Conservation (phyloP, 2,329 filamentous ascomycete species). For the Colletotrichum neosansevieriae region DNA sequence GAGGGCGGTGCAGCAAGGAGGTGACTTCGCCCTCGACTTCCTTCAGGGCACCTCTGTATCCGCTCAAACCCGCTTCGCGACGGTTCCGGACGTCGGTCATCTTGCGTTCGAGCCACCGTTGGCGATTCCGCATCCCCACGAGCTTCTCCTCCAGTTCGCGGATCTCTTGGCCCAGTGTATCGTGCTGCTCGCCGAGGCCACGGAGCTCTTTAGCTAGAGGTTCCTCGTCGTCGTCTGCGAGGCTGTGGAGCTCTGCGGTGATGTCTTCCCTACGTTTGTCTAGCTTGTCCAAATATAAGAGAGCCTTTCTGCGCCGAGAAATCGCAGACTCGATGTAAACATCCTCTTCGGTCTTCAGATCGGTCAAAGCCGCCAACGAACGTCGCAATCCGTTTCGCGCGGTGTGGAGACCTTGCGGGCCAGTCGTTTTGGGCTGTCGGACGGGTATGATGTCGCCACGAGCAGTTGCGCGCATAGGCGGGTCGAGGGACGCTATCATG, state of each 20-base stretch:
- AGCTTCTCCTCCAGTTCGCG: constrained; percentile 74
- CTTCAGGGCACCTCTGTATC: constrained; percentile 75
- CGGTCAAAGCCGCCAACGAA: constrained; percentile 72
- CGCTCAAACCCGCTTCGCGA: constrained; percentile 77
- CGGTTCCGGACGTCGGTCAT: constrained; percentile 74
- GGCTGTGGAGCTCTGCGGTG: constrained; percentile 61
- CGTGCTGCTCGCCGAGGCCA: constrained; percentile 67
- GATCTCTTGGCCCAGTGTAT: constrained; percentile 71
- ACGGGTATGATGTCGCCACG: constrained; percentile 69
- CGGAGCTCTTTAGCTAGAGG: constrained; percentile 72
- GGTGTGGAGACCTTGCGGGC: constrained; percentile 67
- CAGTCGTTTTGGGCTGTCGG: constrained; percentile 64
- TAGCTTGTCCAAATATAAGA: constrained; percentile 68
- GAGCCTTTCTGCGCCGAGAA: constrained; percentile 65
- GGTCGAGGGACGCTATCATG: constrained; percentile 57
- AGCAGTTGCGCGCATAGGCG: constrained; percentile 51
- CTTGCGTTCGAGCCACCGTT: constrained; percentile 68
- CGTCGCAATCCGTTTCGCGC: constrained; percentile 74
- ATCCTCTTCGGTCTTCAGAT: constrained; percentile 77
- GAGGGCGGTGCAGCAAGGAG: constrained; percentile 69
- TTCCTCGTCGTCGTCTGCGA: constrained; percentile 68
- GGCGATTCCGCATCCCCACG: constrained; percentile 68
- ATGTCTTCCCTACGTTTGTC: constrained; percentile 63
- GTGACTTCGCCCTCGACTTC: constrained; percentile 74
- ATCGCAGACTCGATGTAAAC: constrained; percentile 69